Percentiles rank a stretch among this genome's conserved stretches.
phyloP scores from a whole-genome alignment of 495 filamentous ascomycete species.

The Articulospora tetracladia region DNA sequence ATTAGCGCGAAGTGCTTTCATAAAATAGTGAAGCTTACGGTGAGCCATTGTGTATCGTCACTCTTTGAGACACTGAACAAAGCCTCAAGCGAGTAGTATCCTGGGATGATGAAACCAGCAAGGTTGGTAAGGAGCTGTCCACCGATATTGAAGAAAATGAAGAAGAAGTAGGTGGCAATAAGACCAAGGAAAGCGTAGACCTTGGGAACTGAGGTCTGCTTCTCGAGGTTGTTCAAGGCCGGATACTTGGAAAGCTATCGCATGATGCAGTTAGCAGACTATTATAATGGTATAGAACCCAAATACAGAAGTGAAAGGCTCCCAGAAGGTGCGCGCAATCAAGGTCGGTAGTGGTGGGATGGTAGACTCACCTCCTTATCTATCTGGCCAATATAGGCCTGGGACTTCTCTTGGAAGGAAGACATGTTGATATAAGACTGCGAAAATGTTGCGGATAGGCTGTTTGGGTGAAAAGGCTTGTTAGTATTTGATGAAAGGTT shows the following conservation, averaged over 20 bases:
- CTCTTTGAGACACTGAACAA: conserved; percentile 75
- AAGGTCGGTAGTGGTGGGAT: neutral
- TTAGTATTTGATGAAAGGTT: neutral
- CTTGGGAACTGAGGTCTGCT: conserved; percentile 91
- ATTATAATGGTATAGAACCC: neutral
- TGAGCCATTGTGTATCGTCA: conserved; percentile 90
- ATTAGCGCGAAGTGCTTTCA: conserved; percentile 20
- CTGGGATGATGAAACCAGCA: conserved; percentile 89
- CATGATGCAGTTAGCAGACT: conserved; percentile 6
- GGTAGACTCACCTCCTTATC: conserved; percentile 85
- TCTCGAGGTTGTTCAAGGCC: conserved; percentile 91
- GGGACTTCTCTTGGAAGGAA: conserved; percentile 81
- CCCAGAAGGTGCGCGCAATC: neutral
- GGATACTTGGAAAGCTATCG: conserved; percentile 92
- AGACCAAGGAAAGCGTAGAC: conserved; percentile 91
- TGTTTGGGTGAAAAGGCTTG: neutral
- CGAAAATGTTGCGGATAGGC: neutral
- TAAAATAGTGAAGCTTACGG: conserved; percentile 33
- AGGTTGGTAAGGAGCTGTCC: conserved; percentile 95
- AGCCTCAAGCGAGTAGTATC: conserved; percentile 91
- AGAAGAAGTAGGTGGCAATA: conserved; percentile 87
- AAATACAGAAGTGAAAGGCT: neutral
- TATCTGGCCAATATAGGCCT: conserved; percentile 84
- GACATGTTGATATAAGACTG: conserved; percentile 45
- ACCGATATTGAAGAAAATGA: conserved; percentile 98